A percentile compares a stretch with the other conserved stretches of the same genome.
Conservation (phyloP, 2,329 filamentous ascomycete genomes). For the Pseudocercospora macadamiae region DNA sequence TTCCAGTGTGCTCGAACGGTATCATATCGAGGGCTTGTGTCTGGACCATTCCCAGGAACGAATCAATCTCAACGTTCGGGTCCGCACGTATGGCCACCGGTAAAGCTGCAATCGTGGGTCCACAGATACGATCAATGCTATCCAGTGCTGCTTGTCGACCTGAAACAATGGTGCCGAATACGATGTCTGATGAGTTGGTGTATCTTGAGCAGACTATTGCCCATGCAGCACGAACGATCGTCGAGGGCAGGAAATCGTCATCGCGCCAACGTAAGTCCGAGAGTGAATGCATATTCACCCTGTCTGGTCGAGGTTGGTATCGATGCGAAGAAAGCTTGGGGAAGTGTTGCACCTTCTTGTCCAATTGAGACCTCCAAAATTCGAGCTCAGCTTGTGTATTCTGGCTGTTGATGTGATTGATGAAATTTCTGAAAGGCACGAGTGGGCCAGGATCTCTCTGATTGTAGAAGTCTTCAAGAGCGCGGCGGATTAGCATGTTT, state of each 20-base stretch:
- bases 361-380: slow-evolving; percentile 42
- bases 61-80: neutral
- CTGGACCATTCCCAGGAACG: slow-evolving; percentile 13
- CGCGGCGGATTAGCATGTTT: slow-evolving; percentile 39
- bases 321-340: slow-evolving; percentile 35
- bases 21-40: slow-evolving; percentile 18
- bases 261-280: slow-evolving; percentile 10
- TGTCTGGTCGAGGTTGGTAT: slow-evolving; percentile 29
- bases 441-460: neutral
- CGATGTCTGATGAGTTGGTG: slow-evolving; percentile 15
- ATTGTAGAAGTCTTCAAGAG: slow-evolving; percentile 25
- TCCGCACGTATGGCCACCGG: slow-evolving; percentile 9
- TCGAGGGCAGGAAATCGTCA: slow-evolving; percentile 15
- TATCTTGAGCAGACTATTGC: slow-evolving; percentile 10
- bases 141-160: slow-evolving; percentile 30
- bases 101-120: slow-evolving; percentile 21
- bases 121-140: slow-evolving; percentile 16
- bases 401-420: slow-evolving; percentile 36
- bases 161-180: slow-evolving; percentile 21
- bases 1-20: slow-evolving; percentile 17
- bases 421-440: slow-evolving; percentile 35
- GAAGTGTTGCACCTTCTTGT: slow-evolving; percentile 38
- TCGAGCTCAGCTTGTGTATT: slow-evolving; percentile 30
- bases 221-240: slow-evolving; percentile 19
- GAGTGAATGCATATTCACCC: slow-evolving; percentile 31